Percentiles rank a stretch among this genome's conserved stretches.
Conservation (phyloP, 1,284 basidiomycete genomes). For the Volvariella volvacea region DNA sequence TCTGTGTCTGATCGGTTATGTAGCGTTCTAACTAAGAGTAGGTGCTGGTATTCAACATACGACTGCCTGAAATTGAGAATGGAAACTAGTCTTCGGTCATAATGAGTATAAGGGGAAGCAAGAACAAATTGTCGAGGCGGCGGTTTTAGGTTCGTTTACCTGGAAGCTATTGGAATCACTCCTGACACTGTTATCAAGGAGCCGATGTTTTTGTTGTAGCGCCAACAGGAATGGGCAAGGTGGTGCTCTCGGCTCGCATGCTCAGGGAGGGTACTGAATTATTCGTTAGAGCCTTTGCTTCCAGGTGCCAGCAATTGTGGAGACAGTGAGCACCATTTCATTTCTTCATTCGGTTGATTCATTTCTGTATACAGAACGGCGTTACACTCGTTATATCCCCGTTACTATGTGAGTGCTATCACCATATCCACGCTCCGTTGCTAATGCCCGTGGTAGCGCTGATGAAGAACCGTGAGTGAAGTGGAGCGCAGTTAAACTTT, state of each 20-base stretch:
- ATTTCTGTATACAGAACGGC: conserved; percentile 39
- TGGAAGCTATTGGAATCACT: conserved; percentile 1
- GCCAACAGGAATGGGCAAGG: conserved; percentile 88
- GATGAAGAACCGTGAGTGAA: conserved; percentile 71
- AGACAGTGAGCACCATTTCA: conserved; percentile 33
- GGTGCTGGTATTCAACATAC: too few relatives aligned
- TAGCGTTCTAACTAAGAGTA: too few relatives aligned
- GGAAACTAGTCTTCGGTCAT: conserved; percentile 70
- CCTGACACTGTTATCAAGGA: conserved; percentile 29
- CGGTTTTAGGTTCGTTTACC: conserved; percentile 42
- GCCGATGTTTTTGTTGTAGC: conserved; percentile 76
- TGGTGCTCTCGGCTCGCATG: conserved; percentile 15
- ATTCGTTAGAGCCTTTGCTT: conserved; percentile 70
- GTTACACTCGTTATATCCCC: conserved; percentile 79
- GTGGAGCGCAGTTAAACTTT: not conserved
- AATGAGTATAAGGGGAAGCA: conserved; percentile 69
- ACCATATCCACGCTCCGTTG: not conserved
- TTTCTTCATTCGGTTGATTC: not conserved
- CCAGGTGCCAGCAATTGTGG: conserved; percentile 76
- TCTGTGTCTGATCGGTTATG: too few relatives aligned
- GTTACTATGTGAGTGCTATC: conserved; percentile 51
- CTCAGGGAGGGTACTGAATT: conserved; percentile 1
- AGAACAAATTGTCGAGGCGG: conserved; percentile 66
- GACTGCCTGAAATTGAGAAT: not conserved
- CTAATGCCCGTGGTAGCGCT: conserved; percentile 45